Conservation (phyloP, 257 asterid species). For the Prunella vulgaris region DNA sequence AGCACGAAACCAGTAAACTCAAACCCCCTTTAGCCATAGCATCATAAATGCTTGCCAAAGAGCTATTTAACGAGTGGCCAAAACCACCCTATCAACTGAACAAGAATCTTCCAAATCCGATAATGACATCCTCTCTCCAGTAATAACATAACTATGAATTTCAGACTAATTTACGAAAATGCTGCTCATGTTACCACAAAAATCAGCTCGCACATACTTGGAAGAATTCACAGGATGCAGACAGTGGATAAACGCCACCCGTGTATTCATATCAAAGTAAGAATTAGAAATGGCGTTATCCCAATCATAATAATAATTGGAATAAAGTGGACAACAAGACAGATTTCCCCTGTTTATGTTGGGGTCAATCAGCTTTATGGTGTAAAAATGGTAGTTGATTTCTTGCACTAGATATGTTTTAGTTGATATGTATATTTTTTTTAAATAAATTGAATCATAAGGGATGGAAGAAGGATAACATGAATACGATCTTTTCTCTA, state of each 20-base stretch:
- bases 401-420: constrained; percentile 27
- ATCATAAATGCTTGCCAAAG: constrained; percentile 34
- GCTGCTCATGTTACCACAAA: constrained; percentile 37
- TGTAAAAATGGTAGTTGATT: constrained; percentile 29
- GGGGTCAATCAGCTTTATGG: constrained; percentile 42
- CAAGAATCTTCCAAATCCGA: constrained; percentile 38
- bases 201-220: constrained; percentile 29
- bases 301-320: constrained; percentile 26
- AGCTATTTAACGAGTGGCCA: neutral
- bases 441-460: too few species aligned
- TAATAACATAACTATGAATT: constrained; percentile 28
- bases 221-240: constrained; percentile 23
- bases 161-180: constrained; percentile 25
- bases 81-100: constrained; percentile 17
- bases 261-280: constrained; percentile 12
- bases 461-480: too few species aligned
- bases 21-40: constrained; percentile 35
- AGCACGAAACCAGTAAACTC: constrained; percentile 39
- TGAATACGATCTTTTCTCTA: neutral
- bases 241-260: constrained; percentile 32
- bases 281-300: constrained; percentile 6
- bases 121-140: neutral
- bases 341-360: constrained; percentile 26
- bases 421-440: constrained; percentile 17
- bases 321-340: constrained; percentile 33